These are phyloP conservation scores for Fusarium camptoceras DNA, from an alignment of 2,329 filamentous ascomycete genomes.

Conservation along the genomic window DNA sequence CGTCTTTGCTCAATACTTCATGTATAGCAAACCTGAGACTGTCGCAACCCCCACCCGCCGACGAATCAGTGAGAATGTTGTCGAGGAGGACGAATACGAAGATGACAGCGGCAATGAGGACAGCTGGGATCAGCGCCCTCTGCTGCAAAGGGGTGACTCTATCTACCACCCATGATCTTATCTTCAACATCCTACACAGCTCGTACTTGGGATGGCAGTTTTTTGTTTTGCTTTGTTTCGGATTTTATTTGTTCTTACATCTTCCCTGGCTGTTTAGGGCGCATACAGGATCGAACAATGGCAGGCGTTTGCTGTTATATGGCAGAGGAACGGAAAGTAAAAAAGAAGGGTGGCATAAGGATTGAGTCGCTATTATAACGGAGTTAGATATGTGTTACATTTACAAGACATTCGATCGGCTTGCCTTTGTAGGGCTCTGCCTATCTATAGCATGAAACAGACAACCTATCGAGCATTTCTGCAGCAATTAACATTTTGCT, in stretches of 20 bases:
- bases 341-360: conserved; percentile 19
- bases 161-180: conserved; percentile 35
- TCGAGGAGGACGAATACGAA: conserved; percentile 48
- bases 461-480: neutral
- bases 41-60: conserved; percentile 25
- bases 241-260: conserved; percentile 19
- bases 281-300: conserved; percentile 22
- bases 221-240: conserved; percentile 30
- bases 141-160: conserved; percentile 51
- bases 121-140: conserved; percentile 57
- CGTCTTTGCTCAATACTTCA: conserved; percentile 92
- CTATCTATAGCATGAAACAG: neutral
- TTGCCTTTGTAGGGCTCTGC: neutral
- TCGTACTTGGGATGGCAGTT: conserved; percentile 22
- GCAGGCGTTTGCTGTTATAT: conserved; percentile 32
- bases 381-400: conserved; percentile 5
- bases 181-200: neutral
- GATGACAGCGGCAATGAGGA: conserved; percentile 45
- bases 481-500: neutral
- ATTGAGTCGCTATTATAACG: conserved; percentile 8
- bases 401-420: neutral
- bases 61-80: conserved; percentile 16
- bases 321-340: conserved; percentile 16
- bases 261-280: conserved; percentile 16
- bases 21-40: conserved; percentile 72